Base-by-base conservation (phyloP, 208 protist species). In the Trypanosoma scelopori region DNA sequence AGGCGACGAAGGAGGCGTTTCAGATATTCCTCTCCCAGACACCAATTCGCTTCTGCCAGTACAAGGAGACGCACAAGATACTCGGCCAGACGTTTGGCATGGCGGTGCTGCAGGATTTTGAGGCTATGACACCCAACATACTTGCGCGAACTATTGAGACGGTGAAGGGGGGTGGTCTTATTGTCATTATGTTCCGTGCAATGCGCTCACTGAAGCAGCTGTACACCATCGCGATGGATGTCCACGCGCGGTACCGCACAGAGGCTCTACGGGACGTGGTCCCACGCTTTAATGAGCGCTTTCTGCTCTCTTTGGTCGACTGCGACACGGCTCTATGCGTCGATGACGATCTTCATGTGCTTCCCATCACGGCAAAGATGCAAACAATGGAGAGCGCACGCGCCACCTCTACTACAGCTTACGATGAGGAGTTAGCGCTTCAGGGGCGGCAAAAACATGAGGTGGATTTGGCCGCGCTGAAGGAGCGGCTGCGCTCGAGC, bases 51-150 rank as follows among this genome's bases (percentile, higher is more conserved):
- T 99, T 99, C 75, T 96, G 86, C 65, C 99, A 99, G 79, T 99
- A 99, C 84, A 90, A 87, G 23, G 98, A 99, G 64, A 97, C 98
- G 32, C 97, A 99, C 73, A 99, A 98, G 72, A 94, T 99, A 45
- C 86, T 99, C 4, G 99, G 99, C 66, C 96, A 99, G 64, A 99
- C 99, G 0, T 99, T 98, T 74, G 98, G 97, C 58, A 99, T 99
- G 97, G 97, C 95, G 13, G 96, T 99, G 13, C 78, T 98, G 42
- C 93, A 99, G 87, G 99, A 99, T 86, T 99, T 99, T 82, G 98
- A 99, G 89, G 95, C 97, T 1, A 83, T 99, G 23, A 99, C 98
- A 30, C 99, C 99, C 15, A 99, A 99, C 74, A 85, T 99, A 32
- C 83, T 99, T 3, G 99, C 99, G 3, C 80, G 99, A 51, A 99